Evolutionary conservation across 139 green algal genomes (phyloP).

Genomic region (Chlamydomonas schloesseri): DNA sequence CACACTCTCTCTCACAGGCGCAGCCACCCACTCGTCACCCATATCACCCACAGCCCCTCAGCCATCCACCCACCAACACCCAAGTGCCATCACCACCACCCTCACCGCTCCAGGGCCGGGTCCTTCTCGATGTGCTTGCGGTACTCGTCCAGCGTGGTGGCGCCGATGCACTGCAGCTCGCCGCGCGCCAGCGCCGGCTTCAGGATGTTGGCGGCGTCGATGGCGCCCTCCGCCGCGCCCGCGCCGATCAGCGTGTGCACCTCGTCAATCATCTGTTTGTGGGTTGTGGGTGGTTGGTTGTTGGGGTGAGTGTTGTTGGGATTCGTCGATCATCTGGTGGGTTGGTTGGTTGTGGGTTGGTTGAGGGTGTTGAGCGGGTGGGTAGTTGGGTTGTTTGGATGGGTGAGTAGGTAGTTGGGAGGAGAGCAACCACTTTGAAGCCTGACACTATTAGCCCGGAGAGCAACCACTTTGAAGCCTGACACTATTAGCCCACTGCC

Average conservation of each 20-base stretch:
- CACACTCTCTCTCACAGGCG: too few species aligned
- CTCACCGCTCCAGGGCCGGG: conserved; percentile 93
- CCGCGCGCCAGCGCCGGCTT: conserved; percentile 98
- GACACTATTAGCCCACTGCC: too few species aligned
- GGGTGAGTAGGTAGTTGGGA: too few species aligned
- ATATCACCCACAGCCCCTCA: background rate
- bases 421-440: too few species aligned
- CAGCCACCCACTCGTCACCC: too few species aligned
- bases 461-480: too few species aligned
- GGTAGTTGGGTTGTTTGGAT: background rate
- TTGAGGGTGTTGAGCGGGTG: background rate
- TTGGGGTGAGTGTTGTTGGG: background rate
- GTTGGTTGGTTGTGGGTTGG: background rate
- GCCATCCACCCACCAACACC: background rate
- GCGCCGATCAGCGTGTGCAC: conserved; percentile 99
- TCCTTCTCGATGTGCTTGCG: conserved; percentile 99
- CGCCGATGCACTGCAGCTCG: conserved; percentile 99
- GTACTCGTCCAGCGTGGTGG: conserved; percentile 99
- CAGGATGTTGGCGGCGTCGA: conserved; percentile 99
- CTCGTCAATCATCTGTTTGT: conserved; percentile 90
- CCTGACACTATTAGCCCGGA: too few species aligned
- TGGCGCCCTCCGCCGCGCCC: conserved; percentile 97
- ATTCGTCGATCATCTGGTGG: background rate
- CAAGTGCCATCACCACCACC: too few species aligned
- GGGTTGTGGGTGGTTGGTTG: too few species aligned